phyloP scores from a whole-genome alignment of 1,284 basidiomycete genomes.

The Marasmius tenuissimus region DNA sequence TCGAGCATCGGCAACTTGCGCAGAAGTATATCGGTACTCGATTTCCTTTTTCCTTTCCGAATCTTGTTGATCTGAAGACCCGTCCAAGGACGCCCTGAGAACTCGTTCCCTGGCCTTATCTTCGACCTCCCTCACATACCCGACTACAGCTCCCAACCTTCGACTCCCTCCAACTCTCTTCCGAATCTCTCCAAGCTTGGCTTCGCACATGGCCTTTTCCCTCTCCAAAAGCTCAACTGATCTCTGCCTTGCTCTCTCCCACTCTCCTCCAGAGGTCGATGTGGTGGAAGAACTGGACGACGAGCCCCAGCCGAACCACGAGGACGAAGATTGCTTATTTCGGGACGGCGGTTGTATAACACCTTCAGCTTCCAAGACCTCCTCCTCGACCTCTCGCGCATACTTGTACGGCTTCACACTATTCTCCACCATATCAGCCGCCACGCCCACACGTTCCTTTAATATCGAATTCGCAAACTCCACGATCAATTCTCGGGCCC shows the following conservation, averaged over 20 bases:
- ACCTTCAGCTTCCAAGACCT: background rate
- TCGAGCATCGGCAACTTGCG: conserved; percentile 87
- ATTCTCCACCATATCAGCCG: conserved; percentile 98
- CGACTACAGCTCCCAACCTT: conserved; percentile 75
- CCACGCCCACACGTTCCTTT: conserved; percentile 87
- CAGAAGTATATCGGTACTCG: conserved; percentile 86
- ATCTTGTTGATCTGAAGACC: conserved; percentile 33
- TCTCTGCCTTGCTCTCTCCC: conserved; percentile 81
- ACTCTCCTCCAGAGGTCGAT: conserved; percentile 50
- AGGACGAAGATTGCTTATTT: background rate
- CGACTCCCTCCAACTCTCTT: conserved; percentile 85
- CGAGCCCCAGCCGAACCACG: background rate
- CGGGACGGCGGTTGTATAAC: background rate
- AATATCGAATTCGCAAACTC: conserved; percentile 93
- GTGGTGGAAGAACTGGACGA: background rate
- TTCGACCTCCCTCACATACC: conserved; percentile 84
- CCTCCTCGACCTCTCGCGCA: conserved; percentile 77
- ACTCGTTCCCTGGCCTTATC: conserved; percentile 77
- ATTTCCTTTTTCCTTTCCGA: conserved; percentile 53
- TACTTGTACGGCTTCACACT: conserved; percentile 99
- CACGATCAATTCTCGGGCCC: conserved; percentile 84
- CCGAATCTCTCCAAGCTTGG: conserved; percentile 83
- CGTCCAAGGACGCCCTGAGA: conserved; percentile 44
- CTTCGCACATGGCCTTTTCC: conserved; percentile 85
- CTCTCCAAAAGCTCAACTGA: conserved; percentile 81